Evolutionary conservation across 2,329 filamentous ascomycete genomes (phyloP), one percentile per base, ranked within the genome.

Genomic region (Neonectria coccinea): DNA sequence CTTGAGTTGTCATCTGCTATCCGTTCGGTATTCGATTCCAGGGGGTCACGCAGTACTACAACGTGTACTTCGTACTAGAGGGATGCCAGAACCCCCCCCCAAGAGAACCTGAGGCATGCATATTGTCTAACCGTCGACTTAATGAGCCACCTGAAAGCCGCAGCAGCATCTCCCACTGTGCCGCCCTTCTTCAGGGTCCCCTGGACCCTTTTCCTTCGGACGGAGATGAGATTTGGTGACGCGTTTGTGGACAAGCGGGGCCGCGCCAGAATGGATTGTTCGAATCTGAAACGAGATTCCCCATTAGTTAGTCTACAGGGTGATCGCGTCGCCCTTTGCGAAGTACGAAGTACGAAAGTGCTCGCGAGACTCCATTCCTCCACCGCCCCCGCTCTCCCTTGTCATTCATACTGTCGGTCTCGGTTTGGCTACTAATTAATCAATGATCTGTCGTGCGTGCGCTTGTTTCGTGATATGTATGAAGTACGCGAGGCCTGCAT

Each of bases 261-360:
- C 53, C 22, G 25, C 59, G 39, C 39, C n/a, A 52, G 52, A 52
- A 51, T 53, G 63, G 48, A 20, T 27, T 42, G 22, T 60, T 60
- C 54, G 61, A 67, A 70, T 71, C 69, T 72, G 69, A 72, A 71
- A 71, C 69, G 53, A 67, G 65, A 60, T 57, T 67, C 48, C 59
- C 47, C 64, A 71, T 68, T 68, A 25, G 25, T 25, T 25, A 25
- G 25, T 25, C 25, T 25, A 41, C 62, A 70, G 62, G 62, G 57
- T 29, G 29, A 2, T 67, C 63, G 36, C 61, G 56, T 68, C 66
- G 48, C 62, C 67, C 58, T 67, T 45, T 61, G 5, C 25, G 25
- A 25, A 25, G 25, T 5, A 33, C 50, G 48, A 42, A 62, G 53
- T 42, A 20, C 39, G 39, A 42, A 42, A 42, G 39, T 42, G 11